Percentiles rank a stretch among this genome's conserved stretches.
Conservation (phyloP, 1,284 basidiomycete genomes). For the Austroboletus niveus region DNA sequence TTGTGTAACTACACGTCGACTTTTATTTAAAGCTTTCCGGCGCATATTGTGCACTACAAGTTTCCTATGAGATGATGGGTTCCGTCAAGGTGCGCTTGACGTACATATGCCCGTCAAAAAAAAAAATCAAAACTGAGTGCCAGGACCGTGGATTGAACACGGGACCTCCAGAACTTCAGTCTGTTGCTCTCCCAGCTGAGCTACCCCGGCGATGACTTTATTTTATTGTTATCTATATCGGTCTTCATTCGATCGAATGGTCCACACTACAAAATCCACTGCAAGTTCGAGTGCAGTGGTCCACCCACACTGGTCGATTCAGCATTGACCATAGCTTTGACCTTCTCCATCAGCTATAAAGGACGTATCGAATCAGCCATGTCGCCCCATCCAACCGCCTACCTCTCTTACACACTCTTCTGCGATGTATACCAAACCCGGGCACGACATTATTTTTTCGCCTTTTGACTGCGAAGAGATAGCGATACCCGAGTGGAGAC, state of each 20-base stretch:
- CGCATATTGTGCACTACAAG: neutral
- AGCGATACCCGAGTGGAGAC: slow-evolving; percentile 10
- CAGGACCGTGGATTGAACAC: slow-evolving; percentile 61
- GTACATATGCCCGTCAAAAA: neutral
- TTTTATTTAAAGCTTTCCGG: neutral
- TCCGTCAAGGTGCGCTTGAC: no score
- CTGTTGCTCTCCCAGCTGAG: slow-evolving; percentile 82
- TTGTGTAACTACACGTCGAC: neutral
- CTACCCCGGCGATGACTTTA: slow-evolving; percentile 44
- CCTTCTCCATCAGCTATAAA: slow-evolving; percentile 5
- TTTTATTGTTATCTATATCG: neutral
- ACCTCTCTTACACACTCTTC: neutral
- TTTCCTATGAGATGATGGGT: neutral
- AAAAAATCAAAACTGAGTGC: slow-evolving; percentile 29
- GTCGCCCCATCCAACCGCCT: neutral
- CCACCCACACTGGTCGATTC: no score
- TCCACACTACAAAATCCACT: neutral
- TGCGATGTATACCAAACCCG: slow-evolving; percentile 4
- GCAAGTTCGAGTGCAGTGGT: no score
- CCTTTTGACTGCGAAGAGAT: neutral
- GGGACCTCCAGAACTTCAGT: slow-evolving; percentile 67
- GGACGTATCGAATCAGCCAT: neutral
- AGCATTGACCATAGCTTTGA: slow-evolving; percentile 1
- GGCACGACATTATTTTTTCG: neutral
- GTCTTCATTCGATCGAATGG: neutral